Base-by-base conservation (phyloP, 2,329 filamentous ascomycete species). In the Gnomoniopsis sp. region DNA sequence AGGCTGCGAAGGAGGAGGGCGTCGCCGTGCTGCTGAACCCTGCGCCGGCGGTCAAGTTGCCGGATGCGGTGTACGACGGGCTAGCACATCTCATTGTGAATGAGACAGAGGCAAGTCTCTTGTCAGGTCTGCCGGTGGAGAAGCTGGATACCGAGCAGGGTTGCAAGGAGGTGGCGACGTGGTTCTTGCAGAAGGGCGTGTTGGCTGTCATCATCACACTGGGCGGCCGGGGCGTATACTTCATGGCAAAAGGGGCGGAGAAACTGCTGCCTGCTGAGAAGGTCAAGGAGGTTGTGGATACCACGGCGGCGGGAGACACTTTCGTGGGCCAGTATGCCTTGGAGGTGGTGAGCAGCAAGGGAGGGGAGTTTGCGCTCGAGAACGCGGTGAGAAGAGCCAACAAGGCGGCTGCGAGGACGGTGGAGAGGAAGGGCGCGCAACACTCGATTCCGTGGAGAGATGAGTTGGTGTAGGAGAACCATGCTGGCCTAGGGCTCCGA, bases 271-370 rank as follows among this genome's bases (percentile, higher is more conserved):
- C 76, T 2, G 91, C 90, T 0, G 80, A 84, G 62, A 88, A 89
- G 72, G 88, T 91, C 3, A 75, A 72, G 21, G 60, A 56, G 53
- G 93, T 98, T 1, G 85, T 97, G 4, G 93, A 98, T 72, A 98
- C 93, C 1, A 98, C 93, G 8, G 93, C 89, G 1, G 95, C 95
- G 6, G 93, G 93, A 0, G 93, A 98, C 72, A 97, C 93, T 0
- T 97, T 97, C 75, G 90, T 96, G 6, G 93, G 95, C 2, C 89
- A 86, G 22, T 96, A 96, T 71, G 89, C 91, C 2, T 84, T 95
- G 26, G 84, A 86, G 58, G 82, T 88, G 33, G 90, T 90, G 43
- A 79, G 70, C 23, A 54, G 69, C 69, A n/a, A 65, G 63, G 38
- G 62, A 57, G 66, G 58, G 14, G 61, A 59, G 14, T 82, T 85